Evolutionary conservation across 2,329 filamentous ascomycete genomes (phyloP), one percentile per base, ranked within the genome.

Genomic region (Microcera coccophila): DNA sequence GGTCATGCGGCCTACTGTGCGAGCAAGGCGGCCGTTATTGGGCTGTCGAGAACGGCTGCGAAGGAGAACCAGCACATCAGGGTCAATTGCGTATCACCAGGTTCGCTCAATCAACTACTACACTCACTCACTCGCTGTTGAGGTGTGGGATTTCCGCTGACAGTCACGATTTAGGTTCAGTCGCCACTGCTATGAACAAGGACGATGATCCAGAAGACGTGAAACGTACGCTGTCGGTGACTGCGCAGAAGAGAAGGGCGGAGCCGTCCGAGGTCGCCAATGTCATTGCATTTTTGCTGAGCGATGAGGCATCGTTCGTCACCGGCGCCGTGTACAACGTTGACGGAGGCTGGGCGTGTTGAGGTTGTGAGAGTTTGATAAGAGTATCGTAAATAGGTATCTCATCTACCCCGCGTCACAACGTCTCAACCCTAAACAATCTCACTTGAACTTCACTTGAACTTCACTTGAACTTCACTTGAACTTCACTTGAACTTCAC

Each of bases 261-360:
- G 42, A 48, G 1, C 41, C 50, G 0, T 17, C 41, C 2, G 46
- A 56, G 1, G 36, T 54, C 5, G 50, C 53, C 3, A 38, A 37
- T 1, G 45, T 54, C 1, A 54, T 56, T 9, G 47, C 41, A 0
- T 54, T 62, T 21, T 18, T 64, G 7, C 46, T 62, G 0, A 56
- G 58, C 2, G 48, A 54, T 11, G 49, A 56, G 5, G 44, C 54
- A 2, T 50, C 46, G 0, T 60, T 57, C 29, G 49, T 59, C 1
- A 61, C 52, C 3, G 59, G 58, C 0, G 52, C 49, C 4, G 45
- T 55, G 17, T 70, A 72, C 20, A 62, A 62, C 14, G 65, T 71
- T 2, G 69, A 72, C 39, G 69, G 69, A 12, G 69, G 65, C 9
- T 59, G 47, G 52, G 41, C 55, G 1, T 59, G 22, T 26, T 26